Evolutionary conservation across 2,329 filamentous ascomycete genomes (phyloP).

Genomic region (Phoma sp.): DNA sequence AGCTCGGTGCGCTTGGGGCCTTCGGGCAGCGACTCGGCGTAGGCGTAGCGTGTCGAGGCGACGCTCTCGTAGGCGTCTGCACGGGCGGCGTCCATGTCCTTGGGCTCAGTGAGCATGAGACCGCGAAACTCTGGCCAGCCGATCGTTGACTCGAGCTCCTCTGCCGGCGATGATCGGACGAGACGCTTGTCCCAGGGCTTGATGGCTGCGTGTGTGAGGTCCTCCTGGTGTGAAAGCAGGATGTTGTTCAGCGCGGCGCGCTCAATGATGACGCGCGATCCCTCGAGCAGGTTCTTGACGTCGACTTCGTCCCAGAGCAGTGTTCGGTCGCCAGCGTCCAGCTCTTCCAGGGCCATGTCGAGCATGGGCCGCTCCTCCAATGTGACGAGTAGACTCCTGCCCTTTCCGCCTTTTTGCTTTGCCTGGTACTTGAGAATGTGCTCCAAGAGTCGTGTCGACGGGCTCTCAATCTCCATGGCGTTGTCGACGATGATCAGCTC

Average conservation of each 20-base stretch:
- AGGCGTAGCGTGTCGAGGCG: conserved; percentile 29
- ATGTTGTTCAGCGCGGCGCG: conserved; percentile 77
- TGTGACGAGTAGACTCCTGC: conserved; percentile 41
- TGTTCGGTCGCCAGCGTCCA: conserved; percentile 72
- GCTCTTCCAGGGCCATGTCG: conserved; percentile 69
- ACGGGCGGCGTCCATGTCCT: conserved; percentile 31
- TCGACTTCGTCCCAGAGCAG: conserved; percentile 81
- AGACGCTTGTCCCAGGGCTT: conserved; percentile 31
- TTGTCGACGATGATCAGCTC: conserved; percentile 87
- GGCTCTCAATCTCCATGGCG: conserved; percentile 72
- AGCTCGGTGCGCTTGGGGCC: conserved; percentile 27
- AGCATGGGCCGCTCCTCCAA: conserved; percentile 56
- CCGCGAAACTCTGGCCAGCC: conserved; percentile 40
- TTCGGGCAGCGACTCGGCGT: conserved; percentile 29
- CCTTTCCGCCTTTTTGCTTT: conserved; percentile 50
- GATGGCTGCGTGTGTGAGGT: conserved; percentile 34
- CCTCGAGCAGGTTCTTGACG: conserved; percentile 91
- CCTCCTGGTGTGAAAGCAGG: conserved; percentile 53
- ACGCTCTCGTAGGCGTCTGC: conserved; percentile 35
- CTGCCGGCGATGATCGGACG: conserved; percentile 24
- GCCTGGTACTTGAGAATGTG: conserved; percentile 73
- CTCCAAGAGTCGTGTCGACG: conserved; percentile 67
- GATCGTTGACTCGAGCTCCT: conserved; percentile 31
- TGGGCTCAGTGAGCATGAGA: conserved; percentile 24
- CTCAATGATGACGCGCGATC: conserved; percentile 86